Percentiles rank a stretch among this genome's conserved stretches.
phyloP scores from a whole-genome alignment of 495 filamentous ascomycete genomes.

The Talaromyces trachyspermus region DNA sequence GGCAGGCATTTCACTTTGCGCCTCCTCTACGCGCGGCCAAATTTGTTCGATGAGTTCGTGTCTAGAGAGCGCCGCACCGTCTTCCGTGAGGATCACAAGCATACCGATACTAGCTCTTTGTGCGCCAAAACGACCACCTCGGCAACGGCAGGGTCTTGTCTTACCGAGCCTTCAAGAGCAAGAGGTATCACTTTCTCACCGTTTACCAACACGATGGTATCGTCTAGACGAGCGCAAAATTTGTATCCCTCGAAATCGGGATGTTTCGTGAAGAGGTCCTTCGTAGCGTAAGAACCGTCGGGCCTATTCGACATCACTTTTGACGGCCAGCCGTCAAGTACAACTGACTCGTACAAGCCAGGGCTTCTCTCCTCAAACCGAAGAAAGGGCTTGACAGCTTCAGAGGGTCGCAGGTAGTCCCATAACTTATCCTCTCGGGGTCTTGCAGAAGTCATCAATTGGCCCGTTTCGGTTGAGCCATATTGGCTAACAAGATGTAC shows the following conservation, averaged over 20 bases:
- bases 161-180: constrained; percentile 45
- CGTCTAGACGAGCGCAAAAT: constrained; percentile 53
- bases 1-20: constrained; percentile 38
- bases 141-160: constrained; percentile 25
- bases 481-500: constrained; percentile 49
- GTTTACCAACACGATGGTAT: constrained; percentile 54
- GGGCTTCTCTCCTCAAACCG: constrained; percentile 48
- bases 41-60: constrained; percentile 43
- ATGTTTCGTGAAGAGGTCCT: constrained; percentile 51
- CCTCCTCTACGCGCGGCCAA: constrained; percentile 43
- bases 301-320: constrained; percentile 52
- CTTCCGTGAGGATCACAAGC: constrained; percentile 30
- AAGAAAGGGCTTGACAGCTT: constrained; percentile 28
- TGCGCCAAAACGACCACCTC: constrained; percentile 33
- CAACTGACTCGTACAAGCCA: constrained; percentile 52
- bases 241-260: constrained; percentile 48
- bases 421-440: constrained; percentile 49
- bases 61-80: constrained; percentile 17
- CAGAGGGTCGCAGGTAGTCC: constrained; percentile 52
- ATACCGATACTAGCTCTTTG: constrained; percentile 33
- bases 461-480: constrained; percentile 47
- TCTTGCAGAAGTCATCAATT: constrained; percentile 48
- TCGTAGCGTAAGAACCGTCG: constrained; percentile 51
- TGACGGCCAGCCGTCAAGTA: constrained; percentile 53
- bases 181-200: constrained; percentile 65